Conservation (phyloP, 2,329 filamentous ascomycete species). For the Reticulascus tulasneorum region DNA sequence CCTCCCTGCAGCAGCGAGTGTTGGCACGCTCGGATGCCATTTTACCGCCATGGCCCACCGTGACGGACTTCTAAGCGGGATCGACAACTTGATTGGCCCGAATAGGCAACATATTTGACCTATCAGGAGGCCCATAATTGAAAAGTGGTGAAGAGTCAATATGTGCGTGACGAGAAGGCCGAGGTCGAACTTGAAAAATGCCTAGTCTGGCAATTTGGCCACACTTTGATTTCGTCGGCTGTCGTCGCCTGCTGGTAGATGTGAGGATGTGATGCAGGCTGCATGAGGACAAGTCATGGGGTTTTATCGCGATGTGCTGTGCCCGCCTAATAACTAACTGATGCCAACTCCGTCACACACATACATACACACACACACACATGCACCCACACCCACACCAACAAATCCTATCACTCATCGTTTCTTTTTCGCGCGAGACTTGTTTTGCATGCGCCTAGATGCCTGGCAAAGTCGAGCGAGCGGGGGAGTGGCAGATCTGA, state of each 20-base stretch:
- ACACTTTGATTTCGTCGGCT: constrained; percentile 6
- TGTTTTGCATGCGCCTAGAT: too few relatives aligned
- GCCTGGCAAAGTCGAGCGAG: too few relatives aligned
- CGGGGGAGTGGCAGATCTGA: too few relatives aligned
- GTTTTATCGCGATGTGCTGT: constrained; percentile 9
- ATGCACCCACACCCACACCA: too few relatives aligned
- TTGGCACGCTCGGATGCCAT: constrained; percentile 10
- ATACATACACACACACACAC: too few relatives aligned
- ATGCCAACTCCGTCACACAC: too few relatives aligned
- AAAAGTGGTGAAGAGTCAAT: constrained; percentile 8
- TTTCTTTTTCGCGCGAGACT: too few relatives aligned
- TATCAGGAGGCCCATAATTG: constrained; percentile 6
- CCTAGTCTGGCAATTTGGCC: constrained; percentile 4
- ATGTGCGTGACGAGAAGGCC: constrained; percentile 10
- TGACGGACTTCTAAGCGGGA: constrained; percentile 6
- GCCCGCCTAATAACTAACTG: too few relatives aligned
- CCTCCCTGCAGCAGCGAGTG: constrained; percentile 2
- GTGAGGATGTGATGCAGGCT: constrained; percentile 6
- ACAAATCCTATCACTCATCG: too few relatives aligned
- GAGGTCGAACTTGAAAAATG: constrained; percentile 5
- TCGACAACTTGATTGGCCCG: constrained; percentile 9
- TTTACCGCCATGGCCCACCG: constrained; percentile 11
- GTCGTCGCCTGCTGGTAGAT: neutral
- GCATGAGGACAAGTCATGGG: constrained; percentile 11
- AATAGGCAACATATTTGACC: constrained; percentile 2